A percentile compares a stretch with the other conserved stretches of the same genome.
Conservation (phyloP, 192 early-diverging fungal genomes). For the Backusella sp. region DNA sequence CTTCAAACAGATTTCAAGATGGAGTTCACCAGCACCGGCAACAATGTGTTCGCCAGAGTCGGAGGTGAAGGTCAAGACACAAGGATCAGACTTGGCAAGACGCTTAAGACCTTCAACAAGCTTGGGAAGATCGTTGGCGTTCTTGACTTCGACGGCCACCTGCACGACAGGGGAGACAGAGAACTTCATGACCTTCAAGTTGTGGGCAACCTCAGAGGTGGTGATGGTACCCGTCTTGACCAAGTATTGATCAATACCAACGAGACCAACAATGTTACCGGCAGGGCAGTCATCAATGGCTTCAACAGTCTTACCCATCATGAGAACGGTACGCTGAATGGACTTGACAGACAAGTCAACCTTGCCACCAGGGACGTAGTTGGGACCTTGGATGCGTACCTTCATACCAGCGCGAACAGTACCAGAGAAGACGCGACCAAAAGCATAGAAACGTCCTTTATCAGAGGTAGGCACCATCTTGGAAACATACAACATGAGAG, state of each 20-base stretch:
- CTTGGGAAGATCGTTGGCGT: slow-evolving; percentile 98
- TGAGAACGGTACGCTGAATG: slow-evolving; percentile 96
- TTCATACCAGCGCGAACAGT: slow-evolving; percentile 93
- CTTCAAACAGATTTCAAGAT: slow-evolving; percentile 99
- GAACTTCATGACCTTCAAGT: slow-evolving; percentile 99
- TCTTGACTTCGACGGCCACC: slow-evolving; percentile 95
- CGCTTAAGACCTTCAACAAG: slow-evolving; percentile 99
- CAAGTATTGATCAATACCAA: slow-evolving; percentile 98
- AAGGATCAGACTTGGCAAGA: slow-evolving; percentile 98
- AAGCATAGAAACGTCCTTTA: slow-evolving; percentile 98
- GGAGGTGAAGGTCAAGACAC: slow-evolving; percentile 86
- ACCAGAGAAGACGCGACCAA: slow-evolving; percentile 99
- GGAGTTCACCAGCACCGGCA: slow-evolving; percentile 99
- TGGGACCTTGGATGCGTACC: slow-evolving; percentile 98
- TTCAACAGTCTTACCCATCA: slow-evolving; percentile 99
- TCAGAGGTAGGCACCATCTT: slow-evolving; percentile 99
- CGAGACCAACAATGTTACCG: slow-evolving; percentile 98
- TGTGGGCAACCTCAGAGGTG: slow-evolving; percentile 91
- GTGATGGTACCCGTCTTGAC: slow-evolving; percentile 98
- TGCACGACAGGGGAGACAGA: slow-evolving; percentile 97
- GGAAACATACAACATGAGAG: slow-evolving; percentile 98
- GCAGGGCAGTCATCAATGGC: slow-evolving; percentile 97
- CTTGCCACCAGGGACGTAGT: slow-evolving; percentile 87
- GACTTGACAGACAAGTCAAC: slow-evolving; percentile 90
- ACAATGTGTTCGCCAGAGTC: slow-evolving; percentile 98